Evolutionary conservation across 2,329 filamentous ascomycete species (phyloP), one percentile per base, ranked within the genome.

Genomic region (Penicillium sp.): DNA sequence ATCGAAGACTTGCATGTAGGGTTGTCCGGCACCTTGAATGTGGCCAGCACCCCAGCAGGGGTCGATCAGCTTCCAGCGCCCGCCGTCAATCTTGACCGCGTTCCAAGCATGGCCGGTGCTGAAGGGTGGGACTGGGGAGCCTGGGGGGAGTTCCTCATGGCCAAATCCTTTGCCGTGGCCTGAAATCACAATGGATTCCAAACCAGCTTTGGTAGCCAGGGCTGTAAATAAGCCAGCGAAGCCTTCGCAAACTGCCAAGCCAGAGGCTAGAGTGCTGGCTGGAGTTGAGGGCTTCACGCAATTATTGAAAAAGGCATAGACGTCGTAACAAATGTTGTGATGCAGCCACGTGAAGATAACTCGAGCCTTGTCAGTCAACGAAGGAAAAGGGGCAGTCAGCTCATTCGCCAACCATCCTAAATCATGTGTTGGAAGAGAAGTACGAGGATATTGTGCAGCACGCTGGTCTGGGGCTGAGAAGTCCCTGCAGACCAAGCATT

Each of bases 301-400:
- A 31, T 84, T 81, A 49, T 78, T 81, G 64, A 95, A 95, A 73
- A 96, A 95, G 23, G 84, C 80, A 24, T 81, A 78, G 0, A 83
- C 82, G 66, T 97, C 89, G 67, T 97, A 98, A 41, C 78, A 79
- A 50, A 98, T 84, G 61, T 97, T 97, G 70, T 97, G 85, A 70
- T 97, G 92, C 35, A 91, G 83, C 93, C 93, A 98, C 1, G 88
- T 89, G 66, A 97, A 97, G 52, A 98, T 88, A 2, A 84, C 89
- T 25, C 93, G 81, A 2, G 93, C 92, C 73, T 96, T 96, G 69
- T 97, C 92, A 0, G 92, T 95, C 1, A 76, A 73, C 0, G 89
- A 95, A 0, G 82, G 72, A 64, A 97, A 96, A 0, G 87, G 86
- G 3, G 79, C 76, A 49, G 89, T 95, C 18, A 97, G 80, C 44